Conservation (phyloP, 371 early-diverging fungal species). For the Apophysomyces ossiformis region DNA sequence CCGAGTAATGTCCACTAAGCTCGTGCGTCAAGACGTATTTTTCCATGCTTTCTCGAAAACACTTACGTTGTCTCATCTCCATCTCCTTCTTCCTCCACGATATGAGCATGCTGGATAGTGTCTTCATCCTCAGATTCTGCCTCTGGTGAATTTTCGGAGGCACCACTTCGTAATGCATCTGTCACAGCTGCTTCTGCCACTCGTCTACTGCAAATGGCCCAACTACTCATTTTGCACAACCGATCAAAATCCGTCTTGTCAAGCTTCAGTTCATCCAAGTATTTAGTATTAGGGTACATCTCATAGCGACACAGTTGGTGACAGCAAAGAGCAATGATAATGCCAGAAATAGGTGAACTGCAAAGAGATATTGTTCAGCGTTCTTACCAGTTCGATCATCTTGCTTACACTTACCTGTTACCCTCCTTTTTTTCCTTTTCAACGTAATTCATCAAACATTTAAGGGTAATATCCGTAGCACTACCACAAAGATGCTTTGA, state of each 20-base stretch:
- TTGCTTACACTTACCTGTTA: slow-evolving; percentile 28
- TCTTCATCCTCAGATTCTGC: slow-evolving; percentile 27
- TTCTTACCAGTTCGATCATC: not conserved
- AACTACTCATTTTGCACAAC: slow-evolving; percentile 70
- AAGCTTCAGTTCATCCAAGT: slow-evolving; percentile 57
- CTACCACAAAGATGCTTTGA: slow-evolving; percentile 95
- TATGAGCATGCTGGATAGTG: slow-evolving; percentile 48
- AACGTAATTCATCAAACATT: slow-evolving; percentile 70
- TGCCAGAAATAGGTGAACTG: slow-evolving; percentile 62
- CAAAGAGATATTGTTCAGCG: slow-evolving; percentile 1
- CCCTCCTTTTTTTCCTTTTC: slow-evolving; percentile 38
- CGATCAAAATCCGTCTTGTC: slow-evolving; percentile 60
- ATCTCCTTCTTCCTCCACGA: slow-evolving; percentile 49
- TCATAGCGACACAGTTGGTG: slow-evolving; percentile 86
- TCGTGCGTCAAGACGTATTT: not conserved
- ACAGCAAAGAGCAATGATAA: slow-evolving; percentile 90
- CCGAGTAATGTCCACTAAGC: slow-evolving; percentile 61
- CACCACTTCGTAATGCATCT: slow-evolving; percentile 16
- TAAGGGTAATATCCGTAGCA: slow-evolving; percentile 88
- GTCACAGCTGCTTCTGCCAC: slow-evolving; percentile 17
- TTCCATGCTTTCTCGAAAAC: not conserved
- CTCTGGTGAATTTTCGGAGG: slow-evolving; percentile 7
- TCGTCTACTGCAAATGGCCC: slow-evolving; percentile 68
- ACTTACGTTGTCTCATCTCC: slow-evolving; percentile 52
- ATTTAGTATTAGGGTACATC: slow-evolving; percentile 74